A percentile compares a stretch with the other conserved stretches of the same genome.
These are phyloP conservation scores for Arabidopsis hybrid DNA, from an alignment of 441 rosid genomes.

Conservation along the genomic window DNA sequence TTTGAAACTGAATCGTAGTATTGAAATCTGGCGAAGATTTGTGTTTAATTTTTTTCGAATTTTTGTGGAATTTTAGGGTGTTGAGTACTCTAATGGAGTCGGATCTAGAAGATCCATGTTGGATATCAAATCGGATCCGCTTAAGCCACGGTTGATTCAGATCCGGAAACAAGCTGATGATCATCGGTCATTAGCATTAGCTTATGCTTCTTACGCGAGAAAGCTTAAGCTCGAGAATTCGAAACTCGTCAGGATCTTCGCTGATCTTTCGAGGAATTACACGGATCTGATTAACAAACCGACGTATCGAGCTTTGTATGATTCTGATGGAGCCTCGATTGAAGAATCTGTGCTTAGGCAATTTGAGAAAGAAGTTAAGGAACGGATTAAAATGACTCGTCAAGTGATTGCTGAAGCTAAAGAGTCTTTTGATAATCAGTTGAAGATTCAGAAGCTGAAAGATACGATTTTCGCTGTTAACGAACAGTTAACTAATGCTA, in stretches of 20 bases:
- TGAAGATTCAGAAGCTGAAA: constrained; percentile 93
- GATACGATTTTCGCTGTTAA: constrained; percentile 88
- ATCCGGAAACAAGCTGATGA: constrained; percentile 96
- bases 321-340: constrained; percentile 64
- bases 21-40: constrained; percentile 4
- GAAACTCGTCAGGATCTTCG: constrained; percentile 86
- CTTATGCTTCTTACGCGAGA: constrained; percentile 92
- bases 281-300: constrained; percentile 87
- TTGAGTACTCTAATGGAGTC: constrained; percentile 46
- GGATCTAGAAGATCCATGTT: constrained; percentile 82
- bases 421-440: constrained; percentile 92
- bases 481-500: constrained; percentile 83
- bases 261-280: constrained; percentile 83
- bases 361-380: constrained; percentile 95
- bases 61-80: constrained; percentile 49
- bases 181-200: constrained; percentile 75
- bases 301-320: constrained; percentile 57
- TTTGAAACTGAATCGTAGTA: too few species aligned
- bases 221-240: constrained; percentile 96
- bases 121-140: constrained; percentile 87
- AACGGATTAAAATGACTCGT: constrained; percentile 86
- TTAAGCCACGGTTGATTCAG: constrained; percentile 88
- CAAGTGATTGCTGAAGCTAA: constrained; percentile 88
- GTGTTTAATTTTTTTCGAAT: background rate
- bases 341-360: constrained; percentile 75